Conservation (phyloP, 148 eudicot species). For the Arbutus unedo region DNA sequence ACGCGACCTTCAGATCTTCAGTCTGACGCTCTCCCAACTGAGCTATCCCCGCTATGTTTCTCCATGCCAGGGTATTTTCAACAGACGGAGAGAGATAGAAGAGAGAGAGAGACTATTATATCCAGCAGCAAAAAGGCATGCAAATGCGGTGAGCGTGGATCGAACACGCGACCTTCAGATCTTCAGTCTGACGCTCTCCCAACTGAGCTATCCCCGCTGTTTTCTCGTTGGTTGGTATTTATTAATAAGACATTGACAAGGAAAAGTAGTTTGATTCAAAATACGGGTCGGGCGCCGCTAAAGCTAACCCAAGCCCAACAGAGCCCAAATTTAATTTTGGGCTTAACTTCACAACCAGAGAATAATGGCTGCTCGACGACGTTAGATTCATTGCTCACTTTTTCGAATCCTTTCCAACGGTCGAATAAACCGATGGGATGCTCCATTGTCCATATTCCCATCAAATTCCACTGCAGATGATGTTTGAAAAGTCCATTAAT, state of each 20-base stretch:
- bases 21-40: slow-evolving; percentile 83
- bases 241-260: too few species aligned
- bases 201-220: slow-evolving; percentile 59
- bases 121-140: too few species aligned
- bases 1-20: slow-evolving; percentile 85
- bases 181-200: slow-evolving; percentile 82
- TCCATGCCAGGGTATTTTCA: too few species aligned
- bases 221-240: not conserved
- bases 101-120: too few species aligned
- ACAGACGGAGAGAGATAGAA: too few species aligned
- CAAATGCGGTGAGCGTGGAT: slow-evolving; percentile 80
- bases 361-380: not conserved
- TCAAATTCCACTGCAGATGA: not conserved
- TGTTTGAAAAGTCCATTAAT: not conserved
- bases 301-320: not conserved
- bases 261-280: too few species aligned
- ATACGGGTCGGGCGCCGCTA: not conserved
- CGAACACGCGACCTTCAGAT: slow-evolving; percentile 89
- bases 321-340: not conserved
- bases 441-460: too few species aligned
- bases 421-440: not conserved
- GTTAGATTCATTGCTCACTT: not conserved
- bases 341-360: not conserved
- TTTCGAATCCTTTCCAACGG: slow-evolving; percentile 10
- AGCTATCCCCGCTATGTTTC: slow-evolving; percentile 40